These are phyloP conservation scores for Teratosphaeria epicoccoides DNA, from an alignment of 2,329 filamentous ascomycete species.

Conservation along the genomic window DNA sequence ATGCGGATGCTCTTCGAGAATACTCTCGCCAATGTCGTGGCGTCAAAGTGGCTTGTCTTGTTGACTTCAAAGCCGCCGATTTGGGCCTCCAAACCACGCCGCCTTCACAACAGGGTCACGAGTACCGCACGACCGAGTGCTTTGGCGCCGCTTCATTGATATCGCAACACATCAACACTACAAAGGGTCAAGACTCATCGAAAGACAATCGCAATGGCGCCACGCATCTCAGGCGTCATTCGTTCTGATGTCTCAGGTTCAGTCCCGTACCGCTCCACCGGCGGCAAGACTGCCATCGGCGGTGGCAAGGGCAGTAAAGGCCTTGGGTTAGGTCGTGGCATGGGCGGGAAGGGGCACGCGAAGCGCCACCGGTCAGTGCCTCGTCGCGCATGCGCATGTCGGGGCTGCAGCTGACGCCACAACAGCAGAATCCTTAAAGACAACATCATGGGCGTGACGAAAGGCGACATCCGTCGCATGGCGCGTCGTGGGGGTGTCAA, in stretches of 20 bases:
- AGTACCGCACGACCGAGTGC: background rate
- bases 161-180: background rate
- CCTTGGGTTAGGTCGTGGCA: conserved; percentile 8
- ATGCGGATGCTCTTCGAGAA: too few relatives aligned
- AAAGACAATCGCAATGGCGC: background rate
- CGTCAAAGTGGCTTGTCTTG: background rate
- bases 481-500: conserved; percentile 70
- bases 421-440: conserved; percentile 95
- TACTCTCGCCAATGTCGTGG: background rate
- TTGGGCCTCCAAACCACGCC: too few relatives aligned
- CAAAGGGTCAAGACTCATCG: background rate
- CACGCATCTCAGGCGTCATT: background rate
- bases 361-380: conserved; percentile 18
- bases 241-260: conserved; percentile 5
- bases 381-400: background rate
- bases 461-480: conserved; percentile 53
- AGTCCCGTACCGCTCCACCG: background rate
- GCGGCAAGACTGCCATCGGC: conserved; percentile 1
- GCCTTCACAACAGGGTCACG: too few relatives aligned
- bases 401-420: background rate
- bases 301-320: conserved; percentile 10
- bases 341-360: conserved; percentile 4
- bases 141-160: background rate
- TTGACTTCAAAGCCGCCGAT: background rate
- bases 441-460: conserved; percentile 98